These are phyloP conservation scores for Gentiana macrophylla DNA, from an alignment of 257 asterid genomes.

Conservation along the genomic window DNA sequence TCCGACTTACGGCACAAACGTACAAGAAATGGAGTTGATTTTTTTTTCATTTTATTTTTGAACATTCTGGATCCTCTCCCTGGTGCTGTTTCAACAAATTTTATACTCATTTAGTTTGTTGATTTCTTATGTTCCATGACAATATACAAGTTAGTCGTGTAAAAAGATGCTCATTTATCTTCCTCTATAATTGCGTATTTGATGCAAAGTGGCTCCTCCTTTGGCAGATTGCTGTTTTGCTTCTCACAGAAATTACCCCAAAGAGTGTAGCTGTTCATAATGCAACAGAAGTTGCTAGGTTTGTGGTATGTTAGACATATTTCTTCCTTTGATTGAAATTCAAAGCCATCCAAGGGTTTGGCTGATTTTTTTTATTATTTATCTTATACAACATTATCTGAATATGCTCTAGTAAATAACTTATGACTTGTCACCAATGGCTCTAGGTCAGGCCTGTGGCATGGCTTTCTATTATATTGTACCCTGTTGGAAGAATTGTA, in stretches of 20 bases:
- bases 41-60: too few species aligned
- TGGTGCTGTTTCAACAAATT: too few species aligned
- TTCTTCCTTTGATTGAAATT: slow-evolving; percentile 3
- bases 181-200: background rate
- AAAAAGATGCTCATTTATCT: background rate
- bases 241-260: slow-evolving; percentile 97
- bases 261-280: slow-evolving; percentile 98
- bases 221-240: slow-evolving; percentile 81
- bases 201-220: too few species aligned
- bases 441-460: slow-evolving; percentile 99
- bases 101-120: too few species aligned
- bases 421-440: slow-evolving; percentile 25
- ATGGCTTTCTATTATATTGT: slow-evolving; percentile 86
- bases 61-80: too few species aligned
- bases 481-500: slow-evolving; percentile 97
- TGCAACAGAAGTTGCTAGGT: slow-evolving; percentile 90
- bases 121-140: too few species aligned
- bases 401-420: slow-evolving; percentile 3
- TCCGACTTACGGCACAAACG: too few species aligned
- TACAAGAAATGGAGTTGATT: too few species aligned
- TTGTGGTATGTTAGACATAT: slow-evolving; percentile 75
- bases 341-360: background rate
- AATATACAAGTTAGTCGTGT: too few species aligned
- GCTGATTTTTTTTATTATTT: background rate
- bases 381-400: background rate